A percentile compares a stretch with the other conserved stretches of the same genome.
These are phyloP conservation scores for Globisporangium camurandrum DNA, from an alignment of 352 stramenopile species.

Conservation along the genomic window DNA sequence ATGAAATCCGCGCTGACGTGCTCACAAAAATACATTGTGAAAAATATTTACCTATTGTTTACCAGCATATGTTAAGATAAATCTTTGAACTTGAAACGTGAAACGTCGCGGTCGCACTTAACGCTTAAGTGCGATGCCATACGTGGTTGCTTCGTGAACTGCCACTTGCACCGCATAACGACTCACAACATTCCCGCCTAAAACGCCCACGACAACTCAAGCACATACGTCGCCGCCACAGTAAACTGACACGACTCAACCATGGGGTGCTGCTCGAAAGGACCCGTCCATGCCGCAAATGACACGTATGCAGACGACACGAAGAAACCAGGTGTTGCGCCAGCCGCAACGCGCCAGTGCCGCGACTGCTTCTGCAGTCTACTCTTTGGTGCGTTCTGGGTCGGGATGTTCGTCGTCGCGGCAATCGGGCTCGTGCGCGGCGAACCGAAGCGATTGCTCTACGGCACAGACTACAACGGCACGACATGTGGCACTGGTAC, in stretches of 20 bases:
- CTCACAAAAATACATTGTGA: too few relatives aligned
- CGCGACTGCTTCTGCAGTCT: constrained; percentile 60
- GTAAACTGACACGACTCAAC: background rate
- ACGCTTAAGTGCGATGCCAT: too few relatives aligned
- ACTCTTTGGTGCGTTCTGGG: constrained; percentile 68
- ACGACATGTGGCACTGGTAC: constrained; percentile 57
- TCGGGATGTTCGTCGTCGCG: constrained; percentile 59
- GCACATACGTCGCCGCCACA: too few relatives aligned
- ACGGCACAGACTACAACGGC: constrained; percentile 66
- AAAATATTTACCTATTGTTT: too few relatives aligned
- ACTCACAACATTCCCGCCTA: too few relatives aligned
- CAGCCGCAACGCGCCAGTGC: constrained; percentile 48
- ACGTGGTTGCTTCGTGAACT: too few relatives aligned
- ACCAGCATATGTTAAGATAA: too few relatives aligned
- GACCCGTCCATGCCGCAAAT: constrained; percentile 31
- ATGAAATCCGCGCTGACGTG: too few relatives aligned
- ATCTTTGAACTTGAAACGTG: too few relatives aligned
- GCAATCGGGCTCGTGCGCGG: constrained; percentile 51
- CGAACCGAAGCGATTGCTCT: constrained; percentile 59
- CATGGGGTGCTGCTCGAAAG: constrained; percentile 69
- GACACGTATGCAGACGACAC: constrained; percentile 14
- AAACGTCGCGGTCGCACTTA: too few relatives aligned
- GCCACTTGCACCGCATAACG: too few relatives aligned
- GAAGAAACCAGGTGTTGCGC: constrained; percentile 38
- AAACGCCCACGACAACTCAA: too few relatives aligned